Conservation (phyloP, 2,329 filamentous ascomycete species). For the Fusarium sp. region DNA sequence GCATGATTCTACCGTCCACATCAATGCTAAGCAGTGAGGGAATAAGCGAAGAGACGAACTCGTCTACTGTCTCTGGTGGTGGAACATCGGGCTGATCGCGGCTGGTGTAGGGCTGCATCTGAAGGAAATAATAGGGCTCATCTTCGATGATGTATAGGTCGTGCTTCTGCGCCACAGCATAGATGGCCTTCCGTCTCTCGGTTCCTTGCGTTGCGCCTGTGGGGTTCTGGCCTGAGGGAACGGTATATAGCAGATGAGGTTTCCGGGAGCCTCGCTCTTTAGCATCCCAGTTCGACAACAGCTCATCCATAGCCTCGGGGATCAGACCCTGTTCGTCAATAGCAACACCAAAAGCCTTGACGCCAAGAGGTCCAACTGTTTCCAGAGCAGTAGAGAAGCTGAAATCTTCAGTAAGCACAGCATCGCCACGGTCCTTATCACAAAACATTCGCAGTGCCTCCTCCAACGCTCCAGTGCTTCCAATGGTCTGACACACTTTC, state of each 20-base stretch:
- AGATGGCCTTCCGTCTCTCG: slow-evolving; percentile 77
- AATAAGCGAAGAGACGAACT: slow-evolving; percentile 72
- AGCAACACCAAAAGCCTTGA: slow-evolving; percentile 62
- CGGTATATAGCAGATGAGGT: slow-evolving; percentile 69
- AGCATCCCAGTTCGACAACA: slow-evolving; percentile 64
- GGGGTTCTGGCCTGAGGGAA: slow-evolving; percentile 87
- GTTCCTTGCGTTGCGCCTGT: slow-evolving; percentile 84
- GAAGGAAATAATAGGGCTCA: slow-evolving; percentile 94
- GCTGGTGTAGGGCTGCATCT: slow-evolving; percentile 81
- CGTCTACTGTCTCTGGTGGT: slow-evolving; percentile 70
- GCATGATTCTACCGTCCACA: slow-evolving; percentile 86
- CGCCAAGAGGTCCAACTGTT: slow-evolving; percentile 66
- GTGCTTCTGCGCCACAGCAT: slow-evolving; percentile 83
- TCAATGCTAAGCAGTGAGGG: slow-evolving; percentile 85
- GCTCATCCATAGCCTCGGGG: slow-evolving; percentile 63
- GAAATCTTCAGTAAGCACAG: slow-evolving; percentile 88
- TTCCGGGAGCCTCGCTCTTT: slow-evolving; percentile 58
- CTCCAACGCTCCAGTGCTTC: slow-evolving; percentile 88
- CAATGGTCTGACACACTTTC: slow-evolving; percentile 84
- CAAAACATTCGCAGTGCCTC: slow-evolving; percentile 86
- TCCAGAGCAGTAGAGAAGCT: slow-evolving; percentile 82
- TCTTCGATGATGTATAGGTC: slow-evolving; percentile 91
- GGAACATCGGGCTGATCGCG: slow-evolving; percentile 62
- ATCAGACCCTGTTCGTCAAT: slow-evolving; percentile 67
- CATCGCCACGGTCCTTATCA: slow-evolving; percentile 75